phyloP scores from a whole-genome alignment of 192 early-diverging fungal species.

The Coemansia biformis region DNA sequence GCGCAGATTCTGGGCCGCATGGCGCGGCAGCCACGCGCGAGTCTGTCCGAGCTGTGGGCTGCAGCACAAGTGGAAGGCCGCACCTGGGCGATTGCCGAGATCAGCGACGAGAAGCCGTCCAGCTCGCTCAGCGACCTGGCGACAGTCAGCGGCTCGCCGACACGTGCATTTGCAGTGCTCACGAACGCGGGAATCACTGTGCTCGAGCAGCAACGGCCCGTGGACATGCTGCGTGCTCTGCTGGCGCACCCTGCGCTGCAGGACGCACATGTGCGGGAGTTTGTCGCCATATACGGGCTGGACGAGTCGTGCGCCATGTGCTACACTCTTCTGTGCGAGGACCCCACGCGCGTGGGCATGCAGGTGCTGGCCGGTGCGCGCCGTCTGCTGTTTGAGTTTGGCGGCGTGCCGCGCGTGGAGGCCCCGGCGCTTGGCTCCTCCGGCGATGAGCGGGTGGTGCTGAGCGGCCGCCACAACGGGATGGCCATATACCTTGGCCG shows the following conservation, averaged over 20 bases:
- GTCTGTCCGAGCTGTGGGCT: conserved; percentile 50
- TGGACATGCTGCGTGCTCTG: conserved; percentile 66
- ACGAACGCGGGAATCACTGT: conserved; percentile 69
- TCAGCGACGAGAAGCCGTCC: conserved; percentile 16
- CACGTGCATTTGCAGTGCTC: conserved; percentile 65
- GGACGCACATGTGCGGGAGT: conserved; percentile 45
- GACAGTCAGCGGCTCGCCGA: conserved; percentile 52
- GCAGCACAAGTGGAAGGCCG: conserved; percentile 65
- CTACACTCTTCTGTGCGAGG: conserved; percentile 50
- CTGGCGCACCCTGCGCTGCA: conserved; percentile 45
- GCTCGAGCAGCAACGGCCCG: conserved; percentile 68
- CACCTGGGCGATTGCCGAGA: conserved; percentile 75
- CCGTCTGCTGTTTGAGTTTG: conserved; percentile 43
- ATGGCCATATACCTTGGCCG: conserved; percentile 71
- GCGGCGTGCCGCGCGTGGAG: conserved; percentile 41
- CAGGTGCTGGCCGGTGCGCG: conserved; percentile 30
- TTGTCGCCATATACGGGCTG: conserved; percentile 56
- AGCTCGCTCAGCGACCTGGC: conserved; percentile 60
- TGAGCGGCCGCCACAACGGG: conserved; percentile 71
- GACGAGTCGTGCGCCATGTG: conserved; percentile 82
- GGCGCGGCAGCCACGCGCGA: conserved; percentile 26
- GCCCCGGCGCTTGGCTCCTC: conserved; percentile 14
- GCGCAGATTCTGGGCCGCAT: conserved; percentile 51
- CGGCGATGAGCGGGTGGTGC: conserved; percentile 39
- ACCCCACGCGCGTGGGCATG: conserved; percentile 10